Conservation (phyloP, 768 basidiomycete genomes). For the Boletellus sp. region DNA sequence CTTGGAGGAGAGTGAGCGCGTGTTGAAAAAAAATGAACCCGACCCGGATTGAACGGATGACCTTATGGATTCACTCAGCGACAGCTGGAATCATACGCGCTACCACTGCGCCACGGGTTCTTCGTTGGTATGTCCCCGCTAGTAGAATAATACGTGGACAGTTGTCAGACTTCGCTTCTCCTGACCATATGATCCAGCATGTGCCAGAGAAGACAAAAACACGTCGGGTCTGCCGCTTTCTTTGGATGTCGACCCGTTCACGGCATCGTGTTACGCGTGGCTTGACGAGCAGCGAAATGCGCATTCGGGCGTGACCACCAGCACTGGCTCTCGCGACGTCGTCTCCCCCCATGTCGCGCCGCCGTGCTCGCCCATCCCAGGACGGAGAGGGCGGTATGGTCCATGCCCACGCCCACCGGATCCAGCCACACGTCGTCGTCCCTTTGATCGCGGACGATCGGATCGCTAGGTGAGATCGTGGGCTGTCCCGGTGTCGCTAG, state of each 20-base stretch:
- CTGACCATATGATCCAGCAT: not conserved
- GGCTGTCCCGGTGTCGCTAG: not conserved
- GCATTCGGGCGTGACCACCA: too few relatives aligned
- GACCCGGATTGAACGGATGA: conserved; percentile 47
- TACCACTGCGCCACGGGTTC: conserved; percentile 40
- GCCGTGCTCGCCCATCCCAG: not conserved
- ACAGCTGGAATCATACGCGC: conserved; percentile 38
- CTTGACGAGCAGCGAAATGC: conserved; percentile 1
- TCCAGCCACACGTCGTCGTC: conserved; percentile 1
- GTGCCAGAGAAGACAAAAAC: conserved; percentile 8
- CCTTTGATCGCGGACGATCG: not conserved
- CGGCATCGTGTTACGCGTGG: not conserved
- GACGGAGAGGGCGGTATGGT: not conserved
- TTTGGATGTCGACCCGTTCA: not conserved
- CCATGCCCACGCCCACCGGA: not conserved
- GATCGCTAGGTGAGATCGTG: not conserved
- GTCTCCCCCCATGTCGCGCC: not conserved
- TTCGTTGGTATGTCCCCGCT: not conserved
- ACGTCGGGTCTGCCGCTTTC: not conserved
- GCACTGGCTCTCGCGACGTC: too few relatives aligned
- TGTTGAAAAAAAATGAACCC: conserved; percentile 32
- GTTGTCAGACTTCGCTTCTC: not conserved
- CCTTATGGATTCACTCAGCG: conserved; percentile 35
- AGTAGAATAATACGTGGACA: not conserved
- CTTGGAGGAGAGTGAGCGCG: too few relatives aligned